These are phyloP conservation scores for Dactylellina sp. DNA, from an alignment of 2,329 filamentous ascomycete genomes.

Conservation along the genomic window DNA sequence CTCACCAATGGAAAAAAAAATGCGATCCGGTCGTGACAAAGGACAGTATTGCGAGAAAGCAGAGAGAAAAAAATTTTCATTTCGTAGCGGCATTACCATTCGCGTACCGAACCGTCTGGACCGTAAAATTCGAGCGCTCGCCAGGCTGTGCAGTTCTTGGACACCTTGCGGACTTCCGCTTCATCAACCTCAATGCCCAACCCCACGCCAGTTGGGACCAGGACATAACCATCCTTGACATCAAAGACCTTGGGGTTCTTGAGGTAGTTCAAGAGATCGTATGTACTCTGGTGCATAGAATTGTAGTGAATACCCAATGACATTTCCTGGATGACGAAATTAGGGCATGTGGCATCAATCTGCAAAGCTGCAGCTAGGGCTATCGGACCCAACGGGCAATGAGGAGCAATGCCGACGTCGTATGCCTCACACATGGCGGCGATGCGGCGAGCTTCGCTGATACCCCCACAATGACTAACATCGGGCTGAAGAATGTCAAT, in stretches of 20 bases:
- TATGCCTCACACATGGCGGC: slow-evolving; percentile 79
- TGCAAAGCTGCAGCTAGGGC: slow-evolving; percentile 78
- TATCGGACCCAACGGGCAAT: slow-evolving; percentile 79
- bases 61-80: slow-evolving; percentile 49
- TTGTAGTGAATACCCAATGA: slow-evolving; percentile 84
- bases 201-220: slow-evolving; percentile 71
- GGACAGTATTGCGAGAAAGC: slow-evolving; percentile 5
- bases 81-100: slow-evolving; percentile 70
- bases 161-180: slow-evolving; percentile 72
- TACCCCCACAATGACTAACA: slow-evolving; percentile 77
- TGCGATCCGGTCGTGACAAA: slow-evolving; percentile 24
- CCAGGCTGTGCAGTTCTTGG: slow-evolving; percentile 73
- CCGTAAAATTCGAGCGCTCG: slow-evolving; percentile 75
- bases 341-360: slow-evolving; percentile 72
- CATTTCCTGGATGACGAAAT: slow-evolving; percentile 83
- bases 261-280: slow-evolving; percentile 75
- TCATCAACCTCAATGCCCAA: slow-evolving; percentile 80
- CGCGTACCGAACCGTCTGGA: slow-evolving; percentile 74
- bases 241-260: slow-evolving; percentile 75
- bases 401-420: slow-evolving; percentile 74
- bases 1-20: slow-evolving; percentile 41
- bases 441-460: slow-evolving; percentile 77
- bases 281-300: slow-evolving; percentile 68
- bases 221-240: slow-evolving; percentile 75
- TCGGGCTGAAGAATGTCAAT: slow-evolving; percentile 81